phyloP scores from a whole-genome alignment of 352 stramenopile species.

The Phytophthora hybrid region DNA sequence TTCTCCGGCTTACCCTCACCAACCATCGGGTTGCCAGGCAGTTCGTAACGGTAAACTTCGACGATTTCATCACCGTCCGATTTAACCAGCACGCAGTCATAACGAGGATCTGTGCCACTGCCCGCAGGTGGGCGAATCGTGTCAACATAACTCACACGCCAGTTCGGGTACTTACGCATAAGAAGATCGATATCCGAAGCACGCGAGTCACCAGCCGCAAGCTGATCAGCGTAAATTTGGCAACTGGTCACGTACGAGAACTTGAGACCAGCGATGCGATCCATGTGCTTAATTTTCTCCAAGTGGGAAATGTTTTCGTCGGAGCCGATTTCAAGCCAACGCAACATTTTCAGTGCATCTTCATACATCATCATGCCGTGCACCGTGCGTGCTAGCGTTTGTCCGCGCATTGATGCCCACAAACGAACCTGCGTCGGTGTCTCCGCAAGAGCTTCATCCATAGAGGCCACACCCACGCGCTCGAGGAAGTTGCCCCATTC shows the following conservation, averaged over 20 bases:
- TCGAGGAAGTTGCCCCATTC: conserved; percentile 92
- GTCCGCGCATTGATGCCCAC: conserved; percentile 88
- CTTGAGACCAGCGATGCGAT: conserved; percentile 87
- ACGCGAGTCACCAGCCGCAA: conserved; percentile 70
- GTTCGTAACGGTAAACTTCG: conserved; percentile 88
- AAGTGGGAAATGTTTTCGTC: conserved; percentile 86
- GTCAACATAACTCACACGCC: conserved; percentile 91
- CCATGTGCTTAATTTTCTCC: conserved; percentile 92
- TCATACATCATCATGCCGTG: conserved; percentile 93
- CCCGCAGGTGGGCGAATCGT: conserved; percentile 76
- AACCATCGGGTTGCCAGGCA: conserved; percentile 84
- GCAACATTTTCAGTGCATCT: conserved; percentile 90
- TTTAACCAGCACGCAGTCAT: conserved; percentile 85
- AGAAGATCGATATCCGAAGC: conserved; percentile 97
- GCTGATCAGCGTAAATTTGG: conserved; percentile 89
- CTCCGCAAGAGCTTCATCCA: conserved; percentile 83
- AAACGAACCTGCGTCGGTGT: conserved; percentile 86
- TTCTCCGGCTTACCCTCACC: conserved; percentile 91
- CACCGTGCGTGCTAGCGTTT: conserved; percentile 88
- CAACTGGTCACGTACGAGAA: conserved; percentile 92
- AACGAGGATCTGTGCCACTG: conserved; percentile 74
- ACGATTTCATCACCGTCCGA: conserved; percentile 88
- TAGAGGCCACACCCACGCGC: conserved; percentile 74
- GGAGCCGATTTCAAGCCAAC: conserved; percentile 89
- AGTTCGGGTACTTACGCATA: conserved; percentile 97